A percentile compares a stretch with the other conserved stretches of the same genome.
phyloP scores from a whole-genome alignment of 495 filamentous ascomycete species.

The Podospora comata region DNA sequence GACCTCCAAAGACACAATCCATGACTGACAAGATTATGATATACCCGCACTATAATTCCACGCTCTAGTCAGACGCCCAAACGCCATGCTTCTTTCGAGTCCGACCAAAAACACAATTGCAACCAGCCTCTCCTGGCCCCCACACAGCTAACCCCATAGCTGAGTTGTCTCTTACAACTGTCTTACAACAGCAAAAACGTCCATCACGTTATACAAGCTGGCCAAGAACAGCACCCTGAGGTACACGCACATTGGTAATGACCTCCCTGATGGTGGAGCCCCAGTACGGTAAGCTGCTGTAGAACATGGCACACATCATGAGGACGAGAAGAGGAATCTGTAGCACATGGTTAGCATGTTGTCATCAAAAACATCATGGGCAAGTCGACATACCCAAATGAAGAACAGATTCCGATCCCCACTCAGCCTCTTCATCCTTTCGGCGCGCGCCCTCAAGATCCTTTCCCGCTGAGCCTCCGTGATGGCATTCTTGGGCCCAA shows the following conservation, averaged over 20 bases:
- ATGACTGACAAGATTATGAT: neutral
- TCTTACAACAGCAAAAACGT: neutral
- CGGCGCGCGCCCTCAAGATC: slow-evolving; percentile 65
- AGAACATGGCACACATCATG: slow-evolving; percentile 27
- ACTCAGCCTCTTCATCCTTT: slow-evolving; percentile 68
- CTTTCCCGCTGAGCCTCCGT: slow-evolving; percentile 74
- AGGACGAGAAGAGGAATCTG: slow-evolving; percentile 28
- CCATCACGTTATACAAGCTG: neutral
- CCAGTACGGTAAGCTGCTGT: slow-evolving; percentile 20
- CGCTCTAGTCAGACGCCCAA: neutral
- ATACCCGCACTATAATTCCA: neutral
- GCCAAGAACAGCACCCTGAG: neutral
- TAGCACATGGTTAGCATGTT: slow-evolving; percentile 18
- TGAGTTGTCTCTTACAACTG: neutral
- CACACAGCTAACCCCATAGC: neutral
- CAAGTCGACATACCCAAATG: slow-evolving; percentile 63
- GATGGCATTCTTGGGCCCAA: slow-evolving; percentile 50
- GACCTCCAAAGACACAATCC: neutral
- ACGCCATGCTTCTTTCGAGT: neutral
- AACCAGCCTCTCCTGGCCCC: neutral
- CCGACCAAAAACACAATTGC: neutral
- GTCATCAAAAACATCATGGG: slow-evolving; percentile 4
- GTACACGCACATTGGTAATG: neutral
- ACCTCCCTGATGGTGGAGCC: neutral
- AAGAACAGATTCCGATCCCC: slow-evolving; percentile 79